phyloP scores from a whole-genome alignment of 495 filamentous ascomycete genomes.

The Amniculicola lignicola region DNA sequence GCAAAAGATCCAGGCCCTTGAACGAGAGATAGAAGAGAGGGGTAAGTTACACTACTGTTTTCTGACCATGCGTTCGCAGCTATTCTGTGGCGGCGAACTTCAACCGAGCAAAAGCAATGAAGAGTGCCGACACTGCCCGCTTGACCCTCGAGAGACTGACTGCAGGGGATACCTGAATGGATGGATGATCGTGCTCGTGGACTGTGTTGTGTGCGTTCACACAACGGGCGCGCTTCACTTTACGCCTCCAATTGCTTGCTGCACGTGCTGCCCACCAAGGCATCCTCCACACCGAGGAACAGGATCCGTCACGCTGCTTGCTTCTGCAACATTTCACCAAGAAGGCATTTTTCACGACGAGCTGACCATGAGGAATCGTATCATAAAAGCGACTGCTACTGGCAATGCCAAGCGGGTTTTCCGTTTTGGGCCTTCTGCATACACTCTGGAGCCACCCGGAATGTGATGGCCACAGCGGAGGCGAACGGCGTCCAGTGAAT shows the following conservation, averaged over 20 bases:
- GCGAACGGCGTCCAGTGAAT: conserved; percentile 11
- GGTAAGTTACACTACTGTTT: conserved; percentile 41
- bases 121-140: neutral
- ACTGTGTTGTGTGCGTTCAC: too few species aligned
- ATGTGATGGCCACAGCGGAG: neutral
- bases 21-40: conserved; percentile 61
- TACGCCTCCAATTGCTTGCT: too few species aligned
- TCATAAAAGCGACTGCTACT: neutral
- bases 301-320: conserved; percentile 9
- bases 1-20: conserved; percentile 63
- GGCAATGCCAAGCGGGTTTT: conserved; percentile 4
- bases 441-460: conserved; percentile 7
- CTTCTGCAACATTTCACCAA: conserved; percentile 10
- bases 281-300: too few species aligned
- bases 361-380: conserved; percentile 6
- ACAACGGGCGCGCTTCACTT: conserved; percentile 17
- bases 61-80: conserved; percentile 16
- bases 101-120: conserved; percentile 13
- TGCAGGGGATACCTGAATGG: conserved; percentile 18
- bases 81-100: conserved; percentile 2
- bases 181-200: too few species aligned
- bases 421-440: conserved; percentile 20
- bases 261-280: too few species aligned
- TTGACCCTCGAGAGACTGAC: neutral
- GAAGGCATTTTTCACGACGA: conserved; percentile 9